These are phyloP conservation scores for Phytophthora multivora DNA, from an alignment of 352 stramenopile genomes.

Conservation along the genomic window DNA sequence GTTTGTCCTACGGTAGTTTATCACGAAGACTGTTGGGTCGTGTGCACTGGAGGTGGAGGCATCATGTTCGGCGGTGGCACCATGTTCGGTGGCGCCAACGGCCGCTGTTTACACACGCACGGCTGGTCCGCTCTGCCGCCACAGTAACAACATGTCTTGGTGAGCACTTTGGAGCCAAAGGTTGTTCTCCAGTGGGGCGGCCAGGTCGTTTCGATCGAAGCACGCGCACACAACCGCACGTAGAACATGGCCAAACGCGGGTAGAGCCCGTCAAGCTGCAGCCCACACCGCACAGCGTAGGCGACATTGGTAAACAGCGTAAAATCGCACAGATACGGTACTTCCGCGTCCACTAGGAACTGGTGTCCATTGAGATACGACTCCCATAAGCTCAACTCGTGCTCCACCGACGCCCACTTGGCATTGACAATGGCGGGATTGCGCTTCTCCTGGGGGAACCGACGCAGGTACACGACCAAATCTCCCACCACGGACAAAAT, in stretches of 20 bases:
- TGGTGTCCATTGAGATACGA: conserved; percentile 64
- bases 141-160: conserved; percentile 76
- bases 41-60: conserved; percentile 10
- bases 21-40: conserved; percentile 33
- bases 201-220: conserved; percentile 81
- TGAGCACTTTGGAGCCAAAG: conserved; percentile 77
- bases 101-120: conserved; percentile 41
- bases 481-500: conserved; percentile 84
- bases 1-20: conserved; percentile 28
- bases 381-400: conserved; percentile 81
- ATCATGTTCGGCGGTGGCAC: conserved; percentile 14
- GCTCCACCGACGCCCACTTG: conserved; percentile 75
- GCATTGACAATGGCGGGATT: conserved; percentile 62
- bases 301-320: conserved; percentile 88
- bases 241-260: conserved; percentile 82
- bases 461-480: conserved; percentile 79
- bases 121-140: conserved; percentile 35
- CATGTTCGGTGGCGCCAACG: conserved; percentile 14
- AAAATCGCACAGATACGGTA: conserved; percentile 78
- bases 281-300: conserved; percentile 83
- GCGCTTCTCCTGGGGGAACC: conserved; percentile 63
- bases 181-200: conserved; percentile 84
- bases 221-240: conserved; percentile 66
- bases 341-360: conserved; percentile 66
- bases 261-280: conserved; percentile 84